Conservation (phyloP, 2,329 filamentous ascomycete genomes). For the Talaromyces albobiverticillius region DNA sequence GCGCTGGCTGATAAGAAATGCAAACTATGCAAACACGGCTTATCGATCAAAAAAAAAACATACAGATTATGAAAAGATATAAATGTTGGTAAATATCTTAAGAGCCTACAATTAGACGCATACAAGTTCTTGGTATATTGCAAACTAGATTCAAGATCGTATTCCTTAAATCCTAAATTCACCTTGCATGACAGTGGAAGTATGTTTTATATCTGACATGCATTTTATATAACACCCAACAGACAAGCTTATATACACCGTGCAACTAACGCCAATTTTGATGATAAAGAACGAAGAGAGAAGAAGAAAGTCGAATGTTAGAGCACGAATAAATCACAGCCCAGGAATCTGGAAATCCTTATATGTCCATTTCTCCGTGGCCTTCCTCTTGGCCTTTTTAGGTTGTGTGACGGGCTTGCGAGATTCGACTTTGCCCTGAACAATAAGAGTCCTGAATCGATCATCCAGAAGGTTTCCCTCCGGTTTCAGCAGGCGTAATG, state of each 20-base stretch:
- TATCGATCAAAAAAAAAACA: no score
- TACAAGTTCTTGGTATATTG: no score
- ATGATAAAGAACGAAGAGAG: background rate
- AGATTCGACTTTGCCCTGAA: conserved; percentile 85
- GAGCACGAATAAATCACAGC: conserved; percentile 8
- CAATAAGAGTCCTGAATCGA: conserved; percentile 81
- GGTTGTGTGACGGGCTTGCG: conserved; percentile 74
- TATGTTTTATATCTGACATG: no score
- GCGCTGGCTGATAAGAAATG: conserved; percentile 10
- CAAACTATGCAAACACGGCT: conserved; percentile 12
- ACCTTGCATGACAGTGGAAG: no score
- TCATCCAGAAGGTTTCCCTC: conserved; percentile 96
- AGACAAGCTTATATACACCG: conserved; percentile 2
- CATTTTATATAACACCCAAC: no score
- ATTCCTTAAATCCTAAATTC: no score
- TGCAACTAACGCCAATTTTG: conserved; percentile 8
- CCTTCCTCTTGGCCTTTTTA: conserved; percentile 76
- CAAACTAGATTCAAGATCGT: no score
- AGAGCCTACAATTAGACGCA: no score
- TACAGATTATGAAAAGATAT: no score
- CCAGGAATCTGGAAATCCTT: conserved; percentile 76
- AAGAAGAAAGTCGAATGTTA: no score
- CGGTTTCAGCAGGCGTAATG: conserved; percentile 77
- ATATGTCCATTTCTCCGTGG: conserved; percentile 95
- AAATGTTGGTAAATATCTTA: no score